These are phyloP conservation scores for Colletotrichum liriopes DNA, from an alignment of 2,329 filamentous ascomycete species.

Conservation along the genomic window DNA sequence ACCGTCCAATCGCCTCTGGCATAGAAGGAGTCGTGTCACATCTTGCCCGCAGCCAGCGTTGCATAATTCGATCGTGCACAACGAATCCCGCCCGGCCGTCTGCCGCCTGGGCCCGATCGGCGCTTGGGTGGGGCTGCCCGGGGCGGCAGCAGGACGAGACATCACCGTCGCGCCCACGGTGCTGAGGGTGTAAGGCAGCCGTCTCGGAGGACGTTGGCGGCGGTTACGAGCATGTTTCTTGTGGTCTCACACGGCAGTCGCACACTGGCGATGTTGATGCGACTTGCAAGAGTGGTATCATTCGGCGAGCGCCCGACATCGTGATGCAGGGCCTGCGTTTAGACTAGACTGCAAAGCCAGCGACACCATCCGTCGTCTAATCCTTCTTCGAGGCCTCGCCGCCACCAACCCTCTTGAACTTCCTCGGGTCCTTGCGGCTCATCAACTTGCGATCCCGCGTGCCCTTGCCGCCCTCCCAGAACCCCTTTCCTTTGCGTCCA, in stretches of 20 bases:
- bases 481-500: constrained; percentile 76
- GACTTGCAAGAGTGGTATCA: background rate
- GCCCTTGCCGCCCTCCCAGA: constrained; percentile 90
- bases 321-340: background rate
- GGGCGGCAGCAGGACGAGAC: background rate
- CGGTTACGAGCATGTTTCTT: background rate
- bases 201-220: background rate
- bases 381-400: constrained; percentile 55
- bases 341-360: background rate
- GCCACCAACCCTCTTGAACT: constrained; percentile 75
- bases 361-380: constrained; percentile 10
- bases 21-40: constrained; percentile 1
- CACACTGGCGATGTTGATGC: too few species aligned
- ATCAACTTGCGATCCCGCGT: constrained; percentile 81
- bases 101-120: constrained; percentile 21
- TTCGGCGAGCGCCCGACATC: background rate
- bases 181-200: constrained; percentile 1
- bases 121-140: constrained; percentile 12
- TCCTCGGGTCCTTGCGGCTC: constrained; percentile 83
- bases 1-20: background rate
- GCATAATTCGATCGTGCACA: constrained; percentile 28
- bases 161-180: constrained; percentile 5
- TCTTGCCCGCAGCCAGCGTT: background rate
- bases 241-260: background rate
- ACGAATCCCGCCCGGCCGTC: constrained; percentile 29